phyloP scores from a whole-genome alignment of 352 stramenopile genomes.

The Pythium rishiriense region DNA sequence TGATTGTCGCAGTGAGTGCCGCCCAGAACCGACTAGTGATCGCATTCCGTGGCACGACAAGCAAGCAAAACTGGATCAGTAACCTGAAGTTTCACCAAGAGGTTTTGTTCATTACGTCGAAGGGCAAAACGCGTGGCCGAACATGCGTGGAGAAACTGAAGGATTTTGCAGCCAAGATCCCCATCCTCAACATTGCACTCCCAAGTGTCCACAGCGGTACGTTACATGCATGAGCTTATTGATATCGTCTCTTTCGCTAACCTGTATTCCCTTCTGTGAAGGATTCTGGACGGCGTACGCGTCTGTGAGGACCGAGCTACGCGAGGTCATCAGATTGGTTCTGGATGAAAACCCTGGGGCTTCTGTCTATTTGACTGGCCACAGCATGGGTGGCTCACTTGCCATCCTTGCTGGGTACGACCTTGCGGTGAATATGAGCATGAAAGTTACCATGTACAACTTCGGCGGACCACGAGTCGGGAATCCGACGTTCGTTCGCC shows the following conservation, averaged over 20 bases:
- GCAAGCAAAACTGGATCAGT: slow-evolving; percentile 88
- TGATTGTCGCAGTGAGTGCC: slow-evolving; percentile 52
- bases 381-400: slow-evolving; percentile 91
- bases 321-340: slow-evolving; percentile 74
- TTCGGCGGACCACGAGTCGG: slow-evolving; percentile 86
- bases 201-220: slow-evolving; percentile 82
- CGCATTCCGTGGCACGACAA: slow-evolving; percentile 84
- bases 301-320: slow-evolving; percentile 74
- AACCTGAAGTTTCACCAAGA: slow-evolving; percentile 84
- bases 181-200: slow-evolving; percentile 82
- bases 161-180: slow-evolving; percentile 70
- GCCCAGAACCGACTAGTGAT: slow-evolving; percentile 75
- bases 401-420: slow-evolving; percentile 88
- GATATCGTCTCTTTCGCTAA: neutral
- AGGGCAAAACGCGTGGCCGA: slow-evolving; percentile 44
- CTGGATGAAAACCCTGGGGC: slow-evolving; percentile 82
- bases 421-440: slow-evolving; percentile 81
- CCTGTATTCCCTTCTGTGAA: slow-evolving; percentile 25
- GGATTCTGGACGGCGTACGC: slow-evolving; percentile 87
- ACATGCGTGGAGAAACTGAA: slow-evolving; percentile 65
- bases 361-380: slow-evolving; percentile 91
- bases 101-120: slow-evolving; percentile 78
- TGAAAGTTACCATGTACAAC: slow-evolving; percentile 90
- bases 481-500: slow-evolving; percentile 77
- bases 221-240: slow-evolving; percentile 14